Percentiles rank a stretch among this genome's conserved stretches.
Conservation (phyloP, 1,284 basidiomycete species). For the Heterobasidion occidentale region DNA sequence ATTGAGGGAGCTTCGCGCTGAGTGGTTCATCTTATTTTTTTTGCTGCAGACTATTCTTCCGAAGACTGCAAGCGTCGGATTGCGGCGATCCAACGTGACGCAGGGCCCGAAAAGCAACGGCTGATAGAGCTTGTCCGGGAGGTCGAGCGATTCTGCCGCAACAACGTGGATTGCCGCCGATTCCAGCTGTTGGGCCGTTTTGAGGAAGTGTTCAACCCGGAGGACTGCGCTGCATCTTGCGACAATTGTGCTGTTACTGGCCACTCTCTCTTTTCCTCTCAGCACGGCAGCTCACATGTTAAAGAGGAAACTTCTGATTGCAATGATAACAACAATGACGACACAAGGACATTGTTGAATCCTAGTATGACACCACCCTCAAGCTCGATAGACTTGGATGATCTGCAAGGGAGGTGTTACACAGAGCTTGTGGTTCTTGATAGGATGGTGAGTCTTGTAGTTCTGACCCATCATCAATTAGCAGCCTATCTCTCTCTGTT, state of each 20-base stretch:
- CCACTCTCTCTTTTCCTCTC: too few species aligned
- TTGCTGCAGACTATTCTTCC: slow-evolving; percentile 44
- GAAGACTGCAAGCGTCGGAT: slow-evolving; percentile 42
- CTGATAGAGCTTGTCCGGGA: slow-evolving; percentile 46
- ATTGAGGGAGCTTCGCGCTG: not conserved
- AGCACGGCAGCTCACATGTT: not conserved
- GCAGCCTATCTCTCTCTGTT: too few species aligned
- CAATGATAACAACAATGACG: too few species aligned
- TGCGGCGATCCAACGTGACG: slow-evolving; percentile 44
- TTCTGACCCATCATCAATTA: too few species aligned
- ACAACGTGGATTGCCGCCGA: slow-evolving; percentile 83
- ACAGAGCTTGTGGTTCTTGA: too few species aligned
- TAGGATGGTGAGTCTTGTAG: too few species aligned
- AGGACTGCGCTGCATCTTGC: slow-evolving; percentile 54
- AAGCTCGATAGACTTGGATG: too few species aligned
- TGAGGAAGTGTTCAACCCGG: slow-evolving; percentile 34
- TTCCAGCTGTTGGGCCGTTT: slow-evolving; percentile 75
- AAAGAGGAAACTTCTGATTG: too few species aligned
- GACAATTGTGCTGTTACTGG: slow-evolving; percentile 54
- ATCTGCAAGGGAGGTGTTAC: too few species aligned
- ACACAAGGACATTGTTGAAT: too few species aligned
- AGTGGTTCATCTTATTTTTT: not conserved
- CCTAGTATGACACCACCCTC: too few species aligned
- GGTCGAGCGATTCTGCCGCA: slow-evolving; percentile 73
- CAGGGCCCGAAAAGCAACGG: slow-evolving; percentile 44